phyloP scores from a whole-genome alignment of 1,284 basidiomycete species.

The Tilletia horrida region DNA sequence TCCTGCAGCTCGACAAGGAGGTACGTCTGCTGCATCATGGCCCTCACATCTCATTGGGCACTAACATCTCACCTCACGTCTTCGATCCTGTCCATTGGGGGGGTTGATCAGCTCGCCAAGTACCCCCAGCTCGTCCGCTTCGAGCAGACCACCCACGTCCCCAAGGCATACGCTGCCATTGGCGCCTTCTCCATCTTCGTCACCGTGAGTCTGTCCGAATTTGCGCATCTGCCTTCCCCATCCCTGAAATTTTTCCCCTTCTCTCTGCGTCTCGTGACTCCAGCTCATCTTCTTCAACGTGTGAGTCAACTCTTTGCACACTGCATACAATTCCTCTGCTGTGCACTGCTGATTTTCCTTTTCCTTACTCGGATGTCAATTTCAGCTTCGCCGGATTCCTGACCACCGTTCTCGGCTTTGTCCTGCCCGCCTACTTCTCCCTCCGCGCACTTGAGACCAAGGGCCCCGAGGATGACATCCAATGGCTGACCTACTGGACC shows the following conservation, averaged over 20 bases:
- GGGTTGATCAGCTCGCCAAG: conserved; percentile 74
- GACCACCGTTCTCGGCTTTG: conserved; percentile 53
- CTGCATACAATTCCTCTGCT: conserved; percentile 35
- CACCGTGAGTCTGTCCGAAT: conserved; percentile 31
- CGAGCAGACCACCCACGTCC: conserved; percentile 84
- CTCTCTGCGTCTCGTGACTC: background rate
- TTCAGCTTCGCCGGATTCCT: conserved; percentile 52
- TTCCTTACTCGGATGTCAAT: background rate
- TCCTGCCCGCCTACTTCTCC: conserved; percentile 55
- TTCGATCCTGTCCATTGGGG: background rate
- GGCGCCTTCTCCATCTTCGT: conserved; percentile 65
- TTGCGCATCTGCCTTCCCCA: background rate
- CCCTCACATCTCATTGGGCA: background rate
- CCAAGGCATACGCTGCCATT: conserved; percentile 86
- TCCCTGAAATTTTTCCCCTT: background rate
- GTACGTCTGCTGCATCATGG: conserved; percentile 58
- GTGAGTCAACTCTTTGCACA: conserved; percentile 53
- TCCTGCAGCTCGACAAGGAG: conserved; percentile 84
- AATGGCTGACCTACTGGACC: conserved; percentile 56
- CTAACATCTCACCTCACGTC: conserved; percentile 13
- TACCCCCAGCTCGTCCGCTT: conserved; percentile 67
- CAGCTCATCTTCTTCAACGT: conserved; percentile 58
- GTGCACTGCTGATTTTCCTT: conserved; percentile 15
- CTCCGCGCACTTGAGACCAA: conserved; percentile 53
- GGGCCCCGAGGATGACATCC: conserved; percentile 54